Conservation (phyloP, 2,329 filamentous ascomycete species). For the Botrytis sinoallii region DNA sequence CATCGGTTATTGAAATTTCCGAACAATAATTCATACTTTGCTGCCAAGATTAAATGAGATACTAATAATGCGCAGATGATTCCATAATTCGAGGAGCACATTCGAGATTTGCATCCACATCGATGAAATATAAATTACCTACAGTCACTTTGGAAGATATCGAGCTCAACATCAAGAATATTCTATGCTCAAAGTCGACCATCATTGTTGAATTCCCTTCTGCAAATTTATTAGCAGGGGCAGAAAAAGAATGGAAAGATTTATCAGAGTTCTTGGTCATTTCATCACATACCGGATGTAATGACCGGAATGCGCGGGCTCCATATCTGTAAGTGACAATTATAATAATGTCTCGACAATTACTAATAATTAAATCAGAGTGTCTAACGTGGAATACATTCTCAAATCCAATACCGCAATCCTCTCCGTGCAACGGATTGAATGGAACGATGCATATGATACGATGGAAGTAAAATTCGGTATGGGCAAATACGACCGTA, state of each 20-base stretch:
- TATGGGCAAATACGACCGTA: slow-evolving; percentile 16
- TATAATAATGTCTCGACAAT: background rate
- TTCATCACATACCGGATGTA: slow-evolving; percentile 17
- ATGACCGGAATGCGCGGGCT: background rate
- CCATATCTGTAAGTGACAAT: slow-evolving; percentile 13
- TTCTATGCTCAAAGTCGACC: slow-evolving; percentile 20
- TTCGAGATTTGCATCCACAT: slow-evolving; percentile 23
- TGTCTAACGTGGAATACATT: background rate
- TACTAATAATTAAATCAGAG: background rate
- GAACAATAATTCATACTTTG: background rate
- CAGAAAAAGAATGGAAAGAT: slow-evolving; percentile 12
- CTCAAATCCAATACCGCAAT: background rate
- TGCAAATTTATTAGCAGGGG: background rate
- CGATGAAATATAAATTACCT: slow-evolving; percentile 26
- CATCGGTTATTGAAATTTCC: too few relatives aligned
- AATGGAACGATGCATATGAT: slow-evolving; percentile 24
- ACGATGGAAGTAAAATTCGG: slow-evolving; percentile 26
- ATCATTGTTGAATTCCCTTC: slow-evolving; percentile 16
- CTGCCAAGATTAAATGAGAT: background rate
- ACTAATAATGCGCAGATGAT: background rate
- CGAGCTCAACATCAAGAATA: slow-evolving; percentile 18
- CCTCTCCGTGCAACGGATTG: slow-evolving; percentile 17
- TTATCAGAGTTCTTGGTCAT: slow-evolving; percentile 12
- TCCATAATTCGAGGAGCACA: slow-evolving; percentile 19
- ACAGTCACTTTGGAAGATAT: slow-evolving; percentile 26